These are phyloP conservation scores for Fraxinus dipetala DNA, from an alignment of 305 asterid species.

Conservation along the genomic window DNA sequence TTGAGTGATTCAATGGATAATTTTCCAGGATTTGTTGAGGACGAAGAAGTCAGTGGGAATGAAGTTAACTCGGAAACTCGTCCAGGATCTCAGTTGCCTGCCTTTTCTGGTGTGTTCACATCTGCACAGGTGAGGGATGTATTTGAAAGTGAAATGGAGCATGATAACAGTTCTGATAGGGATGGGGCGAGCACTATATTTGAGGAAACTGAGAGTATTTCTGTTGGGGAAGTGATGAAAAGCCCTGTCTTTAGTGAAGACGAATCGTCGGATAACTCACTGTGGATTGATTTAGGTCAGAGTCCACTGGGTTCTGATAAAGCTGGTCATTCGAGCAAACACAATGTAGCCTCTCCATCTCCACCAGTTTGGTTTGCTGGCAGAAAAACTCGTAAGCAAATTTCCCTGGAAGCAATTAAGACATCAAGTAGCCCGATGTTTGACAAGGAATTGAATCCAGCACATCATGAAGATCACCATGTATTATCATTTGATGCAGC, in stretches of 20 bases:
- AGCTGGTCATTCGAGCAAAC: slow-evolving; percentile 1
- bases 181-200: slow-evolving; percentile 22
- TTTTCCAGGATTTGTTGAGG: neutral
- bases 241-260: slow-evolving; percentile 2
- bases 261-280: neutral
- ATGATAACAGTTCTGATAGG: neutral
- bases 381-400: neutral
- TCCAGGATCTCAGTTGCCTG: neutral
- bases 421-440: slow-evolving; percentile 58
- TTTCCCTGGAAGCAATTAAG: slow-evolving; percentile 35
- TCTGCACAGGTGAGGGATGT: slow-evolving; percentile 25
- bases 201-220: slow-evolving; percentile 32
- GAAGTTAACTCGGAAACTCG: neutral
- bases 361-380: slow-evolving; percentile 16
- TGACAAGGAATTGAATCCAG: slow-evolving; percentile 48
- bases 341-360: slow-evolving; percentile 13
- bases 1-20: neutral
- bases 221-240: slow-evolving; percentile 21
- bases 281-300: neutral
- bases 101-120: neutral
- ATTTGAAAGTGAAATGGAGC: slow-evolving; percentile 21
- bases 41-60: neutral
- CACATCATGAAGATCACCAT: slow-evolving; percentile 38
- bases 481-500: slow-evolving; percentile 89
- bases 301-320: slow-evolving; percentile 21